A percentile compares a stretch with the other conserved stretches of the same genome.
Conservation (phyloP, 768 basidiomycete species). For the Plicaturopsis crispa region DNA sequence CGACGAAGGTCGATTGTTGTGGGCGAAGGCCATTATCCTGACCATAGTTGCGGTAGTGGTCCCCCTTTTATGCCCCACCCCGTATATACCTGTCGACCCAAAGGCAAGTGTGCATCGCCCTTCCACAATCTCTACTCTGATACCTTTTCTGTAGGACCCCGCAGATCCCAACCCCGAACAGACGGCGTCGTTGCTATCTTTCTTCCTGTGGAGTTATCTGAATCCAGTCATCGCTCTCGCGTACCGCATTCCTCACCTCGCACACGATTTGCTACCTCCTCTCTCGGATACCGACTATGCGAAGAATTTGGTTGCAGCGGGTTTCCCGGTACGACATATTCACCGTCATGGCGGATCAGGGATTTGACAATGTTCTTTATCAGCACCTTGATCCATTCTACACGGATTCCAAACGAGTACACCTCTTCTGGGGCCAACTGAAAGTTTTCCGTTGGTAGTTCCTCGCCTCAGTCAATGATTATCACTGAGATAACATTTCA, state of each 20-base stretch:
- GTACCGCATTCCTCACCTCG: slow-evolving; percentile 3
- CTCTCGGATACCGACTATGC: slow-evolving; percentile 21
- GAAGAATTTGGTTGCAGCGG: slow-evolving; percentile 13
- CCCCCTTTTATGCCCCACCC: slow-evolving; percentile 48
- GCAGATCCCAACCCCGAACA: too few species aligned
- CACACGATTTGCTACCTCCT: slow-evolving; percentile 8
- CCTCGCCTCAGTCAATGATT: too few species aligned
- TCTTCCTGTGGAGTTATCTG: slow-evolving; percentile 5
- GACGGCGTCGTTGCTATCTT: slow-evolving; percentile 6
- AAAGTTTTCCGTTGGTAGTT: too few species aligned
- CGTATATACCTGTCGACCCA: slow-evolving; percentile 52
- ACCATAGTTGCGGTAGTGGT: slow-evolving; percentile 35
- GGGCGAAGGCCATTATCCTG: slow-evolving; percentile 45
- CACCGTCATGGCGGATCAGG: too few species aligned
- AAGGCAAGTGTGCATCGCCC: too few species aligned
- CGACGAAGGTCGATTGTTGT: slow-evolving; percentile 26
- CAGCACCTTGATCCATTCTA: too few species aligned
- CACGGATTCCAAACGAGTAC: too few species aligned
- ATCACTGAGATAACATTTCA: too few species aligned
- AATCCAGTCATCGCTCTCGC: slow-evolving; percentile 5
- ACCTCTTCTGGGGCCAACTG: too few species aligned
- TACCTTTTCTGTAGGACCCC: too few species aligned
- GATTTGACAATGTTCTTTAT: too few species aligned
- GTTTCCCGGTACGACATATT: slow-evolving; percentile 20
- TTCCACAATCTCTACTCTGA: too few species aligned